These are phyloP conservation scores for Aspergillus thermomutatus DNA, from an alignment of 2,329 filamentous ascomycete species.

Conservation along the genomic window DNA sequence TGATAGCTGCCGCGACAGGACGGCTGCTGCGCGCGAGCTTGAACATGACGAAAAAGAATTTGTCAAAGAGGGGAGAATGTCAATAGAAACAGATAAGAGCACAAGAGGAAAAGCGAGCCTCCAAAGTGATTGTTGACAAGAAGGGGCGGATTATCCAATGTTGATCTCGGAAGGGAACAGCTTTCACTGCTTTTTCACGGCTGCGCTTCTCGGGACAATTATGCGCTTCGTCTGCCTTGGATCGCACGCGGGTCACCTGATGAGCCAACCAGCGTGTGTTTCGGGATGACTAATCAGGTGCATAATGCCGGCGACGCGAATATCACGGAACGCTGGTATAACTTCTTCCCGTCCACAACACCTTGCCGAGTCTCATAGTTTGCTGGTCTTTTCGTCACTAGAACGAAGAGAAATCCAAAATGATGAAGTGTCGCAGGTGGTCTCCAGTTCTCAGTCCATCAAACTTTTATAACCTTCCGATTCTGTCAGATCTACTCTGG, in stretches of 20 bases:
- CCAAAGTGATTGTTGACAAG: conserved; percentile 10
- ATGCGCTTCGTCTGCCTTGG: conserved; percentile 17
- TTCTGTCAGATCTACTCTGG: background rate
- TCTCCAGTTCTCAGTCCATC: background rate
- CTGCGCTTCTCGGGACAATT: conserved; percentile 28
- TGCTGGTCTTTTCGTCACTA: background rate
- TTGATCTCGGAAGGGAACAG: conserved; percentile 3
- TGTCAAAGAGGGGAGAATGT: conserved; percentile 18
- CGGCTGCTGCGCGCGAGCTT: conserved; percentile 74
- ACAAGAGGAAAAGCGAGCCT: conserved; percentile 11
- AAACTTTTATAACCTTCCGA: background rate
- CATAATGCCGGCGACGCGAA: conserved; percentile 22
- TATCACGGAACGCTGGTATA: conserved; percentile 24
- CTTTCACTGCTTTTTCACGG: conserved; percentile 24
- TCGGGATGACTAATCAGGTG: conserved; percentile 28
- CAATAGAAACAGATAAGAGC: conserved; percentile 1
- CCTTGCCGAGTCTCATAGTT: background rate
- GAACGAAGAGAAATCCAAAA: background rate
- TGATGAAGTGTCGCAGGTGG: background rate
- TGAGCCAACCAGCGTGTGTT: conserved; percentile 26
- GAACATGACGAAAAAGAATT: conserved; percentile 61
- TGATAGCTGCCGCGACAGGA: conserved; percentile 74
- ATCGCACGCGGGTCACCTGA: conserved; percentile 25
- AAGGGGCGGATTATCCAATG: conserved; percentile 9
- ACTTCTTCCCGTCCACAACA: background rate